A percentile compares a stretch with the other conserved stretches of the same genome.
These are phyloP conservation scores for Arthroderma sp. DNA, from an alignment of 2,329 filamentous ascomycete species.

Conservation along the genomic window DNA sequence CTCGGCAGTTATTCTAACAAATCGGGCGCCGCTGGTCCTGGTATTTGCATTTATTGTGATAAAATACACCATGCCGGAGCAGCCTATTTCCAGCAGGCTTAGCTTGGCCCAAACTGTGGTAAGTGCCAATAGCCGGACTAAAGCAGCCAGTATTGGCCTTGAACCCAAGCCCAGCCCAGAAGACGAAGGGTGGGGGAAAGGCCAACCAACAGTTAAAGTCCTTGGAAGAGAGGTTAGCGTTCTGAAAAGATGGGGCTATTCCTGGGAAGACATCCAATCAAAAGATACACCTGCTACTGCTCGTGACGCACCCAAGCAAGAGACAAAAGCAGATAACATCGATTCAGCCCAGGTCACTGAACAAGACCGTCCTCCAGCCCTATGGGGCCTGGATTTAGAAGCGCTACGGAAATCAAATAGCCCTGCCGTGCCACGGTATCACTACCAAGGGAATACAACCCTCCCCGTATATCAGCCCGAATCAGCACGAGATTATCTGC, in stretches of 20 bases:
- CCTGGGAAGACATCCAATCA: slow-evolving; percentile 38
- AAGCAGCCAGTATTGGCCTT: slow-evolving; percentile 62
- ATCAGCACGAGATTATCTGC: slow-evolving; percentile 46
- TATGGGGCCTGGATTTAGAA: slow-evolving; percentile 49
- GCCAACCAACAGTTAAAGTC: slow-evolving; percentile 59
- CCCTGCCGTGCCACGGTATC: slow-evolving; percentile 12
- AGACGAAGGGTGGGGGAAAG: slow-evolving; percentile 58
- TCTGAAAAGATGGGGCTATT: slow-evolving; percentile 64
- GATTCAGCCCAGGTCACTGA: slow-evolving; percentile 7
- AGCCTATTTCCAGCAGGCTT: slow-evolving; percentile 69
- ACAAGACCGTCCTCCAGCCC: slow-evolving; percentile 28
- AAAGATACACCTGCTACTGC: slow-evolving; percentile 8
- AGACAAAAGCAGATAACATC: slow-evolving; percentile 3
- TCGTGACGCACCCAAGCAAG: background rate
- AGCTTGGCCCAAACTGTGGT: slow-evolving; percentile 76
- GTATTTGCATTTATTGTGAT: slow-evolving; percentile 64
- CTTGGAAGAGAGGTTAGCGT: slow-evolving; percentile 63
- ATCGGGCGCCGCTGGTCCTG: slow-evolving; percentile 68
- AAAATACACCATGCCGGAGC: slow-evolving; percentile 71
- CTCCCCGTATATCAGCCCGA: slow-evolving; percentile 66
- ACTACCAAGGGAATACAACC: slow-evolving; percentile 25
- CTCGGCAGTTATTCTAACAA: slow-evolving; percentile 51
- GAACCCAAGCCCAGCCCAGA: slow-evolving; percentile 52
- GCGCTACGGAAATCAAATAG: slow-evolving; percentile 37
- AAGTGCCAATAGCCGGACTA: slow-evolving; percentile 64